Percentiles rank a stretch among this genome's conserved stretches.
Conservation (phyloP, 176 grass and related monocot species). For the Ensete ventricosum region DNA sequence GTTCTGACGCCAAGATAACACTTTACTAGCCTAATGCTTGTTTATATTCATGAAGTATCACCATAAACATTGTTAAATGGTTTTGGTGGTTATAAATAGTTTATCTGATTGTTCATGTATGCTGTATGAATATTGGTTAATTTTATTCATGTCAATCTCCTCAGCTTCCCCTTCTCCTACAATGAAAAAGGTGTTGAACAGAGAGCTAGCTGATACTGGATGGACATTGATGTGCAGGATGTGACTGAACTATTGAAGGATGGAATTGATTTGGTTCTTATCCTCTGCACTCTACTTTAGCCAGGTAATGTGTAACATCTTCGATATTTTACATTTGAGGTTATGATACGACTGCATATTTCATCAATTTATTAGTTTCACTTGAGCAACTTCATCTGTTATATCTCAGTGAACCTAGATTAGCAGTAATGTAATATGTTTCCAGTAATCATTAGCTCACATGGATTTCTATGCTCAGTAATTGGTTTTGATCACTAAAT, state of each 20-base stretch:
- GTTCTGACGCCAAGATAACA: no score
- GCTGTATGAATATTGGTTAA: neutral
- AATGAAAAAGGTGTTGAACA: neutral
- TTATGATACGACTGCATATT: neutral
- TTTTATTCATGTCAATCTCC: neutral
- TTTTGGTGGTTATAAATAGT: neutral
- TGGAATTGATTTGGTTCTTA: conserved; percentile 90
- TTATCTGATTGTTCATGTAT: neutral
- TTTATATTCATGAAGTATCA: no score
- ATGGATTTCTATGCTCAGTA: neutral
- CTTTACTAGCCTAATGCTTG: no score
- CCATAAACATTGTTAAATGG: neutral
- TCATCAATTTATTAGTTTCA: neutral
- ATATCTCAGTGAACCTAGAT: no score
- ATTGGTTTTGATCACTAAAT: neutral
- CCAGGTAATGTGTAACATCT: conserved; percentile 33
- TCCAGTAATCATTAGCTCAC: neutral
- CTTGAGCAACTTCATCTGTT: no score
- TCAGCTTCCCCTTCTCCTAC: neutral
- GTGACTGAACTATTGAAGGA: conserved; percentile 82
- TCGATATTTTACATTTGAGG: neutral
- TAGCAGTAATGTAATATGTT: no score
- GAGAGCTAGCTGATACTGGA: neutral
- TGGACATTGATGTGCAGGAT: conserved; percentile 34
- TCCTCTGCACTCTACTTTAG: conserved; percentile 73